Conservation (phyloP, 495 filamentous ascomycete genomes). For the Cenococcum geophilum region DNA sequence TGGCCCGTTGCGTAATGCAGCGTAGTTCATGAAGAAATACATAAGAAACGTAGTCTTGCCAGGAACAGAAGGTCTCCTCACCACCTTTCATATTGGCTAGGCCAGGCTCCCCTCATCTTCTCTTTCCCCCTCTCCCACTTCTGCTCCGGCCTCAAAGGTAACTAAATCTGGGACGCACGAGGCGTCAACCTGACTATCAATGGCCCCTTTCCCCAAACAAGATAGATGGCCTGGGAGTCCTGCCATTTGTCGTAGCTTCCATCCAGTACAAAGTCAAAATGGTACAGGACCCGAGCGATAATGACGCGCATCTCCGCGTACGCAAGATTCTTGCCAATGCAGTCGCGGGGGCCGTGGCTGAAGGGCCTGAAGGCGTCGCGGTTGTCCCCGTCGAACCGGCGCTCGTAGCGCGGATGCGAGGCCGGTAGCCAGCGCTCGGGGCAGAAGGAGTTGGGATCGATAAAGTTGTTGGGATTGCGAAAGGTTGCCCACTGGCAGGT, state of each 20-base stretch:
- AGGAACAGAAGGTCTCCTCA: too few relatives aligned
- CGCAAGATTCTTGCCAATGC: conserved; percentile 24
- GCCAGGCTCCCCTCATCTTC: too few relatives aligned
- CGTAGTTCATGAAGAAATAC: too few relatives aligned
- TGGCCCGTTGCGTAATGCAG: too few relatives aligned
- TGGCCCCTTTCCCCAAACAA: background rate
- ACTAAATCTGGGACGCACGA: too few relatives aligned
- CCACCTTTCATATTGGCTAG: too few relatives aligned
- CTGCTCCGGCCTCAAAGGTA: too few relatives aligned
- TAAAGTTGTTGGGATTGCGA: conserved; percentile 5
- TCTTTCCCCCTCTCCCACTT: too few relatives aligned
- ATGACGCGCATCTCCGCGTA: conserved; percentile 34
- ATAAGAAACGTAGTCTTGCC: too few relatives aligned
- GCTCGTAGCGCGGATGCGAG: background rate
- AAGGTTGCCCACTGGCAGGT: background rate
- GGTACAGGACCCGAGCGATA: conserved; percentile 20
- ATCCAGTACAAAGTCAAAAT: conserved; percentile 22
- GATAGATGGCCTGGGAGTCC: conserved; percentile 1
- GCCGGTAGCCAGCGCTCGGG: conserved; percentile 11
- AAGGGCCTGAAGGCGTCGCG: background rate
- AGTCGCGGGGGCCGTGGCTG: conserved; percentile 5
- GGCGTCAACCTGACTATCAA: background rate
- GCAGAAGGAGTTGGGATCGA: conserved; percentile 7
- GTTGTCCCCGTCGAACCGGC: background rate
- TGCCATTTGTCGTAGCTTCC: background rate